Evolutionary conservation across 768 basidiomycete genomes (phyloP), one percentile per base, ranked within the genome.

Genomic region (Tricholoma hemisulphureum): DNA sequence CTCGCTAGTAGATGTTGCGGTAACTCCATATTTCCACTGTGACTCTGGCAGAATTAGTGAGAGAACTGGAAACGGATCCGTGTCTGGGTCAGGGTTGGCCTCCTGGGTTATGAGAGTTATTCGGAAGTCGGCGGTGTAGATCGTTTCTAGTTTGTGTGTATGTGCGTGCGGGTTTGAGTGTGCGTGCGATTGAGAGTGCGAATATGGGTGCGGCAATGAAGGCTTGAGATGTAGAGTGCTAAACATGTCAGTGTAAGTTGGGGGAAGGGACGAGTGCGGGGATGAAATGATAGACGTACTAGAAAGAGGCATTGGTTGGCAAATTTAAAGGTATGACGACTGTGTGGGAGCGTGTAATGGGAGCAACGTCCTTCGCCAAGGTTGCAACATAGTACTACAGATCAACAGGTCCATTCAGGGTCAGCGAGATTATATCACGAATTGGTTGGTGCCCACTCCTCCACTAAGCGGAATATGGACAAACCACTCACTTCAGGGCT

Each of bases 101-200:
- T 64, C 59, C 31, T 65, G 65, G 37, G 69, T 60, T 34, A 67
- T 64, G 26, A 62, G 57, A 50, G 67, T 59, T 6, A 86, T 79
- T 35, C 59, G 62, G 56, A 88, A 88, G 60, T 80, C 75, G 7
- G 83, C 79, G 18, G 82, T 80, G 64, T 81, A 86, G 21, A 82
- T 62, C 1, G 73, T 72, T 11, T 39, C 37, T 2, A 18, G n/a
- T 18, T 23, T 23, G n/a, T 58, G 61, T 13, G 58, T 26, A 9
- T 58, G 46, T 49, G 46, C 46, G 3, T n/a, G 48, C 50, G 4
- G 49, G 35, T 3, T 52, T 4, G 35, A 24, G 45, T 28, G 39
- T 26, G 28, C 34, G n/a, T 24, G 43, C 48, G 20, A 48, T 23
- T 48, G 29, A 7, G 26, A 23, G 60, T 13, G 34, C 49, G 10